Percentiles rank a stretch among this genome's conserved stretches.
Conservation (phyloP, 257 asterid genomes). For the Penstemon eatonii region DNA sequence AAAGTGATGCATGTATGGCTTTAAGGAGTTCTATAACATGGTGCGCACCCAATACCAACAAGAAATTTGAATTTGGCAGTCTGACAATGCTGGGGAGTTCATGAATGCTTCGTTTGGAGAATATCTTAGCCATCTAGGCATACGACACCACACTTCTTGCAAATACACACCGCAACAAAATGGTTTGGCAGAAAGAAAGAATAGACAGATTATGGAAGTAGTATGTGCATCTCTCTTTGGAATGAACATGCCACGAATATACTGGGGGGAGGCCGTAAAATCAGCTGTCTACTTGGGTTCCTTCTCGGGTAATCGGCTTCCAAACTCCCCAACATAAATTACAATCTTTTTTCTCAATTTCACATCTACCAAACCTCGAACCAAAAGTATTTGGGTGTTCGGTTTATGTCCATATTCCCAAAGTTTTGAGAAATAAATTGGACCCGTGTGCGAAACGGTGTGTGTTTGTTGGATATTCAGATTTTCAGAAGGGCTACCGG, state of each 20-base stretch:
- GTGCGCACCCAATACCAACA: background rate
- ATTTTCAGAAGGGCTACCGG: conserved; percentile 19
- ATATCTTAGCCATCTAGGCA: background rate
- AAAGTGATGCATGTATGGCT: too few relatives aligned
- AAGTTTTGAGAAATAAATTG: background rate
- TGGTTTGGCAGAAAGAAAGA: background rate
- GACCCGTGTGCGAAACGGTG: conserved; percentile 14
- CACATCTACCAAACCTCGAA: conserved; percentile 3
- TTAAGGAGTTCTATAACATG: conserved; percentile 2
- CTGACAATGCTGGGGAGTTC: conserved; percentile 21
- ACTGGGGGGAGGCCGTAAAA: conserved; percentile 22
- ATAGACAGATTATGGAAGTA: background rate
- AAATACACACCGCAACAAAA: background rate
- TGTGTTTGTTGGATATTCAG: conserved; percentile 24
- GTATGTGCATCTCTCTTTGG: background rate
- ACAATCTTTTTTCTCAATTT: background rate
- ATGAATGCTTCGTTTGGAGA: background rate
- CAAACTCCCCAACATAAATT: conserved; percentile 24
- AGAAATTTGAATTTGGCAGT: background rate
- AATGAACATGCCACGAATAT: conserved; percentile 3
- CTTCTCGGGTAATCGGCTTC: conserved; percentile 11
- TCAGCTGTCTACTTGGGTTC: conserved; percentile 14
- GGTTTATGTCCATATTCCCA: conserved; percentile 18
- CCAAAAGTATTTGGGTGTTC: conserved; percentile 28
- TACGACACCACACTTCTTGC: conserved; percentile 22